Evolutionary conservation across 371 early-diverging fungal genomes (phyloP), one percentile per base, ranked within the genome.

Genomic region (Dinochytrium kinnereticum): DNA sequence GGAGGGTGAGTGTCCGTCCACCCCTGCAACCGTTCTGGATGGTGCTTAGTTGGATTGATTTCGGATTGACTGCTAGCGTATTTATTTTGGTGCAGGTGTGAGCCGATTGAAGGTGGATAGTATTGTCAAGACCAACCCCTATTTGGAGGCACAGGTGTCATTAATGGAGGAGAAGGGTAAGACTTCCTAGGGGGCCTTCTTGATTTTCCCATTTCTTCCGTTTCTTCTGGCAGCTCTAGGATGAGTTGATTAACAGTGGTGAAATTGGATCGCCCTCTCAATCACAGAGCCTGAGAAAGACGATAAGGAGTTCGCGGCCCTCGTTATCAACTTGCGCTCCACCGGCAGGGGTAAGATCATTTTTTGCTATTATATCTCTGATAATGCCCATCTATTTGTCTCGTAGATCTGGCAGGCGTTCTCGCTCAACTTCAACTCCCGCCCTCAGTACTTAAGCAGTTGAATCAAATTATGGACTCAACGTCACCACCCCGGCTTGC

Each of bases 391-490:
- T 85, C 39, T 31, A 67, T 34, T 38, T 53, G 44, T 31, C 36
- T 59, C 30, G 37, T 51, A 74, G 85, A 85, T 40, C 82, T 86
- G 2, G 75, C 81, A 0, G 70, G 80, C 21, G 78, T 81, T 15
- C 76, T 86, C n/a, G 65, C 81, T 1, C 87, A 92, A 73, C 87
- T 91, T 55, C 90, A 91, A 28, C 85, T 94, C 34, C 89, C 91
- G 44, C 84, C 89, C 10, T 82, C 88, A 3, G 82, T 92, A 17
- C 77, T 91, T 26, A 82, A 84, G 7, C 91, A 92, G 64, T 83
- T 93, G 21, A 80, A 86, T 30, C 87, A 90, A 70, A 85, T 92
- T 64, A 85, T 93, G 40, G 90, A 91, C 51, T 87, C 85, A 37
- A 85, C 86, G 0, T 76, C 88, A 30, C 86, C 91, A 17, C 87